Percentiles rank a stretch among this genome's conserved stretches.
Evolutionary conservation across 2,329 filamentous ascomycete species (phyloP).

Genomic region (Trichoderma sp.): DNA sequence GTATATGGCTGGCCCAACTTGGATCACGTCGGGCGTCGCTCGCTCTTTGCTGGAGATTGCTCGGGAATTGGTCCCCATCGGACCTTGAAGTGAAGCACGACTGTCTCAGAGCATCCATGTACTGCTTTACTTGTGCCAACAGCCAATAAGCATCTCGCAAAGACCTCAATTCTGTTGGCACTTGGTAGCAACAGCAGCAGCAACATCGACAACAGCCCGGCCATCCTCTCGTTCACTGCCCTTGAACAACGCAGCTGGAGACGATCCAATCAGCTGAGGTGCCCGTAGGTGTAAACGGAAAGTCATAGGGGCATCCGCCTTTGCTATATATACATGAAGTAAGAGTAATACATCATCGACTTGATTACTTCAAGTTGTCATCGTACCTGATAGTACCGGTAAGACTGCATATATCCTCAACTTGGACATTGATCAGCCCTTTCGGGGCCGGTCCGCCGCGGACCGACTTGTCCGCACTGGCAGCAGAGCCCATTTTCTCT

Average conservation of each 20-base stretch:
- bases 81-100: not conserved
- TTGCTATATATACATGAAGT: not conserved
- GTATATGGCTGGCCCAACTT: not conserved
- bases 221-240: not conserved
- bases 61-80: conserved; percentile 7
- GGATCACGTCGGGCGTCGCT: not conserved
- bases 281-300: not conserved
- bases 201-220: not conserved
- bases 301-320: not conserved
- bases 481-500: not conserved
- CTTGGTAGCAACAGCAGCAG: not conserved
- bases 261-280: not conserved
- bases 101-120: not conserved
- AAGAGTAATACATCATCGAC: not conserved
- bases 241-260: not conserved
- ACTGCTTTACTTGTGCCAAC: not conserved
- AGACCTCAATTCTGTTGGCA: not conserved
- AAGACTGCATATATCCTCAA: not conserved
- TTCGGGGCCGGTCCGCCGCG: conserved; percentile 6
- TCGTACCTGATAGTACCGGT: not conserved
- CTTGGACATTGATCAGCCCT: not conserved
- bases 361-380: not conserved
- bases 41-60: conserved; percentile 8
- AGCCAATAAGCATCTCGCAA: not conserved
- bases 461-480: not conserved